Evolutionary conservation across 352 stramenopile species (phyloP).

Genomic region (Pythium scleroteichum): DNA sequence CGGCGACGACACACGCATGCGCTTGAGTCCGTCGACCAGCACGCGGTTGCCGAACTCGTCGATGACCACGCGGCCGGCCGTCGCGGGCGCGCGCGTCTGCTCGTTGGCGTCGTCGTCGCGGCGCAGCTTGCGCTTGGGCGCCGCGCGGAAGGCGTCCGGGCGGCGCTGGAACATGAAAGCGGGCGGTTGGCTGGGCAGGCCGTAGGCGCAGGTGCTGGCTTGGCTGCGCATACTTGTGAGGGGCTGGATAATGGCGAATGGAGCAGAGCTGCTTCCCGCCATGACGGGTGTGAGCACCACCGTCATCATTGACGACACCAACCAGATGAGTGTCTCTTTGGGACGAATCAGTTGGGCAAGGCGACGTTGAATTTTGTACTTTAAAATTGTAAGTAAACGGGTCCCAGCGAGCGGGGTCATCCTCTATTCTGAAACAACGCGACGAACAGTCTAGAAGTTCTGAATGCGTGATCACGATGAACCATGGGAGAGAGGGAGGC

Average conservation of each 20-base stretch:
- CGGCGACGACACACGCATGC: constrained; percentile 65
- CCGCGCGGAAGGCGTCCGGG: constrained; percentile 50
- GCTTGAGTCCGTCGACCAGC: constrained; percentile 62
- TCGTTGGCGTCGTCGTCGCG: constrained; percentile 24
- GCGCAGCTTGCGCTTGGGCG: constrained; percentile 45
- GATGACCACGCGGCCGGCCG: constrained; percentile 7
- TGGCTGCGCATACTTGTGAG: constrained; percentile 11
- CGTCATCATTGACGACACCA: constrained; percentile 16
- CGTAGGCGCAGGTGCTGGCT: constrained; percentile 39
- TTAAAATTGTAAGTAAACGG: constrained; percentile 1
- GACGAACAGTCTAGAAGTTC: constrained; percentile 34
- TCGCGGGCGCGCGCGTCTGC: background rate
- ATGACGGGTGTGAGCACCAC: constrained; percentile 3
- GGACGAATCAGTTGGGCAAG: constrained; percentile 7
- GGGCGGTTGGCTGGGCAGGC: constrained; percentile 38
- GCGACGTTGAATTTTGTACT: constrained; percentile 12
- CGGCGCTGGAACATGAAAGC: constrained; percentile 50
- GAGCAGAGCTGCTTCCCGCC: background rate
- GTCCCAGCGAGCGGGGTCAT: constrained; percentile 1
- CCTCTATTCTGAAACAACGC: constrained; percentile 14
- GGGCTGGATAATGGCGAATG: background rate
- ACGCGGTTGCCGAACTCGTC: constrained; percentile 33
- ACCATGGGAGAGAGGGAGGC: background rate
- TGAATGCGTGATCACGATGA: background rate
- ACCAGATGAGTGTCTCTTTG: constrained; percentile 4